Evolutionary conservation across 1,284 basidiomycete species (phyloP), one percentile per base, ranked within the genome.

Genomic region (Melampsora larici-populina): DNA sequence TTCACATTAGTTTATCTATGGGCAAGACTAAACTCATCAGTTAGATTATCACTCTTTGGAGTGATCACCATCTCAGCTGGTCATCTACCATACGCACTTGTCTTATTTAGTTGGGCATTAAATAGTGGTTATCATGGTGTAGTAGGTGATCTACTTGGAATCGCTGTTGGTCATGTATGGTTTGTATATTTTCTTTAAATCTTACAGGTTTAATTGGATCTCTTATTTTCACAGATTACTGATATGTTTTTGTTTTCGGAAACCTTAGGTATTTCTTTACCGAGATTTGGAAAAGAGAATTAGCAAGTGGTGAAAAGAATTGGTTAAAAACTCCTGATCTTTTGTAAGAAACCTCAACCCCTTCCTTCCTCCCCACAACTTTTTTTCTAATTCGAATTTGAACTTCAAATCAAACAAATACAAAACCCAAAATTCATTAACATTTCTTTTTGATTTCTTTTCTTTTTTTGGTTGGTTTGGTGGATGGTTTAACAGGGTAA

Each of bases 31-130:
- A 97, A 98, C 83, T 93, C 95, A 1, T 90, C 91, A 40, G 92
- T 94, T 5, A 92, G 93, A n/a, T 92, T 99, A 79, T 94, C 93
- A 5, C 87, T 99, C 33, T 97, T 99, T 81, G 96, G 97, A 2
- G 86, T 98, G 40, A 87, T 99, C 80, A 95, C 93, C 4, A 93
- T 99, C 82, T 92, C 93, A 0, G 96, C 96, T 0, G 94, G 96
- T 0, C 98, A 99, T 85, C 88, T 99, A 5, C 96, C 97, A 0
- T 86, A 95, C 72, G 91, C 93, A 0, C 89, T 98, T 51, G 91
- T 96, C 31, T 90, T 87, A 0, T 92, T 97, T 81, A 85, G 84
- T n/a, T 98, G 94, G 94, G 85, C 94, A 40, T 86, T 98, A 48
- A 92, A 92, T 80, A 92, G 93, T 79, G 79, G 81, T 2, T 63